A percentile compares a stretch with the other conserved stretches of the same genome.
These are phyloP conservation scores for Apophysomyces sp. DNA, from an alignment of 371 early-diverging fungal species.

Conservation along the genomic window DNA sequence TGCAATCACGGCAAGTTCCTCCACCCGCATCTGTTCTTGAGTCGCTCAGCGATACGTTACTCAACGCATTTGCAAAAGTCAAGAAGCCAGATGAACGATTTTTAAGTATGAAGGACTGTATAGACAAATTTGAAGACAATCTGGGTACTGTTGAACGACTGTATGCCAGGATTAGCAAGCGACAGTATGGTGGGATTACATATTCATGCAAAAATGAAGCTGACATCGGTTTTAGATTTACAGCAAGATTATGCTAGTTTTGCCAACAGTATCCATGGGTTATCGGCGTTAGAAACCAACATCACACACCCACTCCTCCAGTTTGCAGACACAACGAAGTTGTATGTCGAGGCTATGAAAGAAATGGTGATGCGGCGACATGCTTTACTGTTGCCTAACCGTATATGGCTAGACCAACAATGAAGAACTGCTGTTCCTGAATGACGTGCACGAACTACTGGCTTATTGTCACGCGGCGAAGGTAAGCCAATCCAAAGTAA, in stretches of 20 bases:
- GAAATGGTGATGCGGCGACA: constrained; percentile 54
- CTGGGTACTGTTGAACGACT: constrained; percentile 75
- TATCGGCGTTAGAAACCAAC: constrained; percentile 84
- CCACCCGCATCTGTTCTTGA: constrained; percentile 46
- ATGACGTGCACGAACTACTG: constrained; percentile 83
- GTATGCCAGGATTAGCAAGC: constrained; percentile 73
- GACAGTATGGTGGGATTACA: constrained; percentile 44
- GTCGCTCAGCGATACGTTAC: constrained; percentile 74
- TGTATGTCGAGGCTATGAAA: constrained; percentile 62
- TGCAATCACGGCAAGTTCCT: constrained; percentile 50
- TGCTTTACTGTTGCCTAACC: not conserved
- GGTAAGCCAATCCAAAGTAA: constrained; percentile 35
- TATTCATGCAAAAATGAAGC: not conserved
- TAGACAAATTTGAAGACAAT: constrained; percentile 85
- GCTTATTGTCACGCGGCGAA: constrained; percentile 86
- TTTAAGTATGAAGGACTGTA: constrained; percentile 72
- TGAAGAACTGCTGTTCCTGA: constrained; percentile 78
- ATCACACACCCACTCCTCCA: constrained; percentile 73
- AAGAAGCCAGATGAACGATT: constrained; percentile 88
- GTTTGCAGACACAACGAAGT: constrained; percentile 71
- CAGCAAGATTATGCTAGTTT: constrained; percentile 78
- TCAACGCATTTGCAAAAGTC: constrained; percentile 85
- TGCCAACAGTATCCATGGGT: constrained; percentile 68
- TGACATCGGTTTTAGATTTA: constrained; percentile 48
- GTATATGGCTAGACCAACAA: constrained; percentile 22